phyloP scores from a whole-genome alignment of 129 eudicot species.

The Daucus carota region DH1_v3.0 NC_030382.2:41973501-41974000 shows the following conservation, averaged over 20 bases:
- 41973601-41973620: not conserved
- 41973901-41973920: constrained; percentile 86
- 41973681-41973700: not conserved
- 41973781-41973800: constrained; percentile 84
- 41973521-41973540: no score
- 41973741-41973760: constrained; percentile 91
- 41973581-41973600: no score
- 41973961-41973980: constrained; percentile 98
- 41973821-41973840: constrained; percentile 87
- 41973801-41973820: constrained; percentile 88
- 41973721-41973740: constrained; percentile 5
- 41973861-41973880: constrained; percentile 95
- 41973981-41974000: constrained; percentile 89
- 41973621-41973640: not conserved
- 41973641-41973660: not conserved
- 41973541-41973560: no score
- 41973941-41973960: constrained; percentile 99
- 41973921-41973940: constrained; percentile 95
- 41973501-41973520: no score
- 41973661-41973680: not conserved
- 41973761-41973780: constrained; percentile 98
- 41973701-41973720: not conserved
- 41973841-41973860: constrained; percentile 99
- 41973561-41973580: no score
- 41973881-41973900: constrained; percentile 94